Base-by-base conservation (phyloP, 2,329 filamentous ascomycete genomes). In the Helotiales sp. region DNA sequence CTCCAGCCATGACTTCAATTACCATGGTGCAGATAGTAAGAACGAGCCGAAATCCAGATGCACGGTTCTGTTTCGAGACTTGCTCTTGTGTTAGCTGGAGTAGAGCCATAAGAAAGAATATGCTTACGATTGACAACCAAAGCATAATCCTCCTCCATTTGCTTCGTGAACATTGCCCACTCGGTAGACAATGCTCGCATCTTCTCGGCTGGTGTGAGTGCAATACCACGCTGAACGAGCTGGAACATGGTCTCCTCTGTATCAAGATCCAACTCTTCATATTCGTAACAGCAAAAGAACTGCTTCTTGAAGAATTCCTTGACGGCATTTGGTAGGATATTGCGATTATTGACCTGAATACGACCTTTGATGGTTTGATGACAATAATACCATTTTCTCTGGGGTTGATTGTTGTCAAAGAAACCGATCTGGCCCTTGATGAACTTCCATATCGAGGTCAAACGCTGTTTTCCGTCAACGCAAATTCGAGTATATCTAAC, bases 191-290 rank as follows among this genome's bases (percentile, higher is more conserved):
- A 72, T 19, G 77, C 78, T 48, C 74, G 72, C 66, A 79, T 74
- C 62, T 77, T 79, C 61, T 80, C 78, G 0, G 76, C 77, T 8
- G 71, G 67, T 3, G 72, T 76, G 3, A 80, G 70, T 29, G 74
- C 73, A 6, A 79, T 66, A 8, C 77, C 78, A 58, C 75, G 71
- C 52, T 80, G 77, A 0, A 80, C 77, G 13, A 77, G 69, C 6
- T 76, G 73, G 58, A 80, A 80, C 49, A 79, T 71, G 10, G 78
- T 78, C 55, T 80, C 77, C 59, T 79, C 77, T 52, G 78, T 76
- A 12, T 71, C 69, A 12, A 67, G 58, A 3, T 65, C 69, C 3
- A 80, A 63, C 19, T 75, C 67, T 5, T 67, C 61, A 60, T 76
- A 79, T 44, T 79, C 76, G 30, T 74, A 76, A 24, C 73, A 75